These are phyloP conservation scores for Dactylellina sp. DNA, from an alignment of 2,329 filamentous ascomycete species.

Conservation along the genomic window DNA sequence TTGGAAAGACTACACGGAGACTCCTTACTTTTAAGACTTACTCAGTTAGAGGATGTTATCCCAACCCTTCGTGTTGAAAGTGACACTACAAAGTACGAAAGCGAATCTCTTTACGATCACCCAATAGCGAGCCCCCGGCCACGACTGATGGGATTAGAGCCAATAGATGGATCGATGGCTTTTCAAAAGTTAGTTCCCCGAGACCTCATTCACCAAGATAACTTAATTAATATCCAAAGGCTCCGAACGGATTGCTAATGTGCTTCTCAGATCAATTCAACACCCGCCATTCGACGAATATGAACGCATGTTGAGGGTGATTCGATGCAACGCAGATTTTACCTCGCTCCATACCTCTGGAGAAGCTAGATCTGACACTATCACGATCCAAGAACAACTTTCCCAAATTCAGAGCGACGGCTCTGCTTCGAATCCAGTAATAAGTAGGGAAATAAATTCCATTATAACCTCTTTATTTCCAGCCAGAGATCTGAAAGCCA, in stretches of 20 bases:
- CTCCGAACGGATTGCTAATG: no score
- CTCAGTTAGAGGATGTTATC: slow-evolving; percentile 7
- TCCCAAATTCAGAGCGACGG: slow-evolving; percentile 4
- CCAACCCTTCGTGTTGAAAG: not conserved
- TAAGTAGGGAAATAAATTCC: slow-evolving; percentile 6
- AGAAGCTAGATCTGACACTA: slow-evolving; percentile 1
- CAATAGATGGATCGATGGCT: no score
- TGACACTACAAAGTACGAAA: not conserved
- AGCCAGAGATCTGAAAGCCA: not conserved
- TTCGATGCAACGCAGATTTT: slow-evolving; percentile 18
- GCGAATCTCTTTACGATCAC: not conserved
- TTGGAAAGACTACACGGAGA: slow-evolving; percentile 11
- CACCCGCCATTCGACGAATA: slow-evolving; percentile 2
- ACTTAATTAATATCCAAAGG: not conserved
- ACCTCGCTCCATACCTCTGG: not conserved
- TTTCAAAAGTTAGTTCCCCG: no score
- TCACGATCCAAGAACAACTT: slow-evolving; percentile 18
- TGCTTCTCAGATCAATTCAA: slow-evolving; percentile 6
- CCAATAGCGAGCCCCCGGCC: no score
- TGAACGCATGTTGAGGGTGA: slow-evolving; percentile 9
- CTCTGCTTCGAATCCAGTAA: not conserved
- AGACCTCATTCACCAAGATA: no score
- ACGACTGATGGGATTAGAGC: no score
- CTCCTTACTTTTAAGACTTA: slow-evolving; percentile 8
- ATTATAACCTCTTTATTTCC: not conserved